Base-by-base conservation (phyloP, 2,329 filamentous ascomycete species). In the Lasiodiplodia sp. region DNA sequence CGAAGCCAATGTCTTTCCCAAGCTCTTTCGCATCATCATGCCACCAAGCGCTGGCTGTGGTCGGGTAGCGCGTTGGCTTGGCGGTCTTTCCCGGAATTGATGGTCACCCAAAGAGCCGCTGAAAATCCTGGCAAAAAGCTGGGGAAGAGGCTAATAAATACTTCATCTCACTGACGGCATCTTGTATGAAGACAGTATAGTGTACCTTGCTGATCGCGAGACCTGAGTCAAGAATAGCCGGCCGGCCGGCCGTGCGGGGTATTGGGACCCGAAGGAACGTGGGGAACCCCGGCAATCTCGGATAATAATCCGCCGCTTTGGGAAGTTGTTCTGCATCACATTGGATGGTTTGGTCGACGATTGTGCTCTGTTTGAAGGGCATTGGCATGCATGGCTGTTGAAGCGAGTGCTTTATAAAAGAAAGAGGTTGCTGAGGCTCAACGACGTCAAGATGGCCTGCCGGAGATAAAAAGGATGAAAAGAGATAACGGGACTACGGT, bases 211-310 rank as follows among this genome's bases (percentile, higher is more conserved):
- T 60, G 23, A 25, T 60, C 44, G 21, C 57, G 31, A 38, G 25
- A n/a, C 37, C 47, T 47, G 57, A 60, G n/a, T 56, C 53, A n/a
- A 18, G 53, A 25, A 31, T 10, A 56, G 57, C 37, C 53, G 57
- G 37, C 57, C 23, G 57, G 37, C 38, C 23, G 23, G 57, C 38
- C 57, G 38, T 60, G 57, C 57, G 57, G 57, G 57, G 57, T 38
- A 60, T 49, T 47, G 37, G 5, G 7, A 11, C 18, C 57, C 57
- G 57, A 60, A 16, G 28, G 21, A 47, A 60, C 57, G 57, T 23
- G 57, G 57, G 16, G 57, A 34, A 28, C 8, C 8, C n/a, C 11
- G 31, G 18, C 31, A 28, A 28, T 40, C 23, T 58, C 56, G 34
- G 34, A 40, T 58, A 25, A 40, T 4, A 25, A 44, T 38, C 56